Evolutionary conservation across 352 stramenopile species (phyloP), one percentile per base, ranked within the genome.

Genomic region (Nothophytophthora sp.): DNA sequence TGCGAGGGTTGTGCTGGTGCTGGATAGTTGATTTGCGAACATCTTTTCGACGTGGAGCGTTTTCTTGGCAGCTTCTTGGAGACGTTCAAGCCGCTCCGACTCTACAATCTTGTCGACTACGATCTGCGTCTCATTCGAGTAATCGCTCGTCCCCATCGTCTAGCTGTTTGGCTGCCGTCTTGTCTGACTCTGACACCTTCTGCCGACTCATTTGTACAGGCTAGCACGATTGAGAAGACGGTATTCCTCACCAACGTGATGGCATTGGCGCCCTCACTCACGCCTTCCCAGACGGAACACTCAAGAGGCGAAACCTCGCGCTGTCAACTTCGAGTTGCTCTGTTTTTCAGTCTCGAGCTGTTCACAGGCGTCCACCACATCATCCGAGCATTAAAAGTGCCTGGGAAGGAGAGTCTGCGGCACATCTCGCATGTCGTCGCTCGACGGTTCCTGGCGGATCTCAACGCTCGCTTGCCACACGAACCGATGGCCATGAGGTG

Each of bases 61-160:
- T 88, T 88, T 44, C 36, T 90, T 8, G 63, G 63, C 3, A 29
- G 47, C 4, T 81, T 88, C 48, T 44, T 90, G 22, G 54, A 62
- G 39, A 63, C 48, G 6, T 86, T 85, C 28, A 55, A 59, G 20
- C 49, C 63, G 0, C 65, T 86, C 33, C 60, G 57, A 29, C 38
- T 51, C 5, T 64, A 66, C 38, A 61, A 80, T 32, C 54, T 90
- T 20, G 63, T 85, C 7, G 75, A 88, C 60, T 90, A 90, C 52
- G 76, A 87, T 34, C 32, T 88, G 3, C 63, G 58, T 10, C 58
- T 87, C 33, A 62, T 86, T 56, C 64, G 55, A 33, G 79, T 88
- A 63, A 36, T 60, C 7, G 5, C 24, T 41, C 19, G 20, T 15
- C 36, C 22, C 16, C 13, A 13, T 52, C 35, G 24, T 43, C 19